phyloP scores from a whole-genome alignment of 2,329 filamentous ascomycete species.

The Hymenoscyphus infarciens region DNA sequence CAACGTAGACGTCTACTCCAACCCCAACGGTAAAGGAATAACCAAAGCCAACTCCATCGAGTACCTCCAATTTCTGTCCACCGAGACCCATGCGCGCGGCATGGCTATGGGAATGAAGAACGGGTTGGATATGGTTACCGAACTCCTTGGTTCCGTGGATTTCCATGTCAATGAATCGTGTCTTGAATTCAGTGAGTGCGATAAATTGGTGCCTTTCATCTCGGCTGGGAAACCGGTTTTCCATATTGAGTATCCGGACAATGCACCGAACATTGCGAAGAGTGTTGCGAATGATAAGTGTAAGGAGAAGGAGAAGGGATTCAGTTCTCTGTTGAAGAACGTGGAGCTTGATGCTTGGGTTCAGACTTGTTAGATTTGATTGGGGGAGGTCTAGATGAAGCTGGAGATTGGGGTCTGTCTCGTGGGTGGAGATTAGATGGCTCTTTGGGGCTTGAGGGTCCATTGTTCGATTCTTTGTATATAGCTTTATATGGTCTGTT shows the following conservation, averaged over 20 bases:
- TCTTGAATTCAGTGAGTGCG: conserved; percentile 54
- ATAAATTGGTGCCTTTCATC: conserved; percentile 36
- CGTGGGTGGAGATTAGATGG: not conserved
- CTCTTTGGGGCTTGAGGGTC: not conserved
- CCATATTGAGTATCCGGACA: conserved; percentile 65
- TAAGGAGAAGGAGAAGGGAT: conserved; percentile 6
- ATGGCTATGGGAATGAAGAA: conserved; percentile 68
- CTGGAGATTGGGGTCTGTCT: not conserved
- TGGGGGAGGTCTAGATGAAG: not conserved
- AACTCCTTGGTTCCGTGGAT: conserved; percentile 48
- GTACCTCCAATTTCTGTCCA: conserved; percentile 58
- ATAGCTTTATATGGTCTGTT: not conserved
- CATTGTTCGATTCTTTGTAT: not conserved
- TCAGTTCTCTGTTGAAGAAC: conserved; percentile 20
- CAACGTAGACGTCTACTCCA: conserved; percentile 62
- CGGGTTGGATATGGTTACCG: conserved; percentile 54
- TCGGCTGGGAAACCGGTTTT: conserved; percentile 57
- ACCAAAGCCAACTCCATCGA: conserved; percentile 53
- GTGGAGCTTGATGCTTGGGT: conserved; percentile 13
- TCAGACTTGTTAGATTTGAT: conserved; percentile 7
- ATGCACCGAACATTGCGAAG: not conserved
- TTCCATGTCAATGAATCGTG: conserved; percentile 72
- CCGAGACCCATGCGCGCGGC: conserved; percentile 49
- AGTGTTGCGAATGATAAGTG: conserved; percentile 5
- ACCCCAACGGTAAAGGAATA: conserved; percentile 50